Evolutionary conservation across 768 basidiomycete genomes (phyloP).

Genomic region (Clavulina sp.): DNA sequence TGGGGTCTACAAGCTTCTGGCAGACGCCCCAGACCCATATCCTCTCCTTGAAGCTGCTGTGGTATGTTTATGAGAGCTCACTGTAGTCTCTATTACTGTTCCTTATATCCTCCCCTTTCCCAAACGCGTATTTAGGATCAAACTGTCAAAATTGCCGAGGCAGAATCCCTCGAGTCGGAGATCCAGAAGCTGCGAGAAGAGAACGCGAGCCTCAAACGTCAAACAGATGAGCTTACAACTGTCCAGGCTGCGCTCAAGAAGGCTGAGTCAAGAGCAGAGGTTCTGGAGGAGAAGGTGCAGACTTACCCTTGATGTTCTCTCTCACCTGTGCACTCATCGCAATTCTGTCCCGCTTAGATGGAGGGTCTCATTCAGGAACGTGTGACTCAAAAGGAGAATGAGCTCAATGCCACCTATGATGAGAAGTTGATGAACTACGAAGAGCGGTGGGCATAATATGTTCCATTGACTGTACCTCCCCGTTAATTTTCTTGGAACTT

Average conservation of each 20-base stretch:
- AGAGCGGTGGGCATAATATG: conserved; percentile 46
- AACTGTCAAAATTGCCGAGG: conserved; percentile 76
- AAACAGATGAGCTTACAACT: conserved; percentile 41
- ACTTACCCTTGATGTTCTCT: conserved; percentile 8
- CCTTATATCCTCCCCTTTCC: neutral
- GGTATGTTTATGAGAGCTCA: conserved; percentile 37
- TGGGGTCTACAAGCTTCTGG: conserved; percentile 89
- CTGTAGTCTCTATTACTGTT: neutral
- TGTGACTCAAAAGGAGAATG: conserved; percentile 85
- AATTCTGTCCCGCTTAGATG: conserved; percentile 42
- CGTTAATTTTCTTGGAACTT: neutral
- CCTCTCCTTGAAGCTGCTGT: conserved; percentile 90
- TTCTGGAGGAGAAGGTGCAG: conserved; percentile 62
- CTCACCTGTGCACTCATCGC: neutral
- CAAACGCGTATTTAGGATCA: conserved; percentile 49
- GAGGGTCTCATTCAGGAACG: conserved; percentile 81
- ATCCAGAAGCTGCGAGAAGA: conserved; percentile 59
- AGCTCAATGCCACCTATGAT: conserved; percentile 91
- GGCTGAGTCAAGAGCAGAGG: conserved; percentile 51
- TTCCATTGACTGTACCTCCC: neutral
- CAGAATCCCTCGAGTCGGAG: conserved; percentile 56
- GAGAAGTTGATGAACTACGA: conserved; percentile 92
- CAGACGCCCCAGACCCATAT: conserved; percentile 95
- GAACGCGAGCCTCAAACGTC: conserved; percentile 60
- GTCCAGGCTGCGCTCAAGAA: conserved; percentile 62